These are phyloP conservation scores for Escovopsis weberi DNA, from an alignment of 2,329 filamentous ascomycete species.

Conservation along the genomic window DNA sequence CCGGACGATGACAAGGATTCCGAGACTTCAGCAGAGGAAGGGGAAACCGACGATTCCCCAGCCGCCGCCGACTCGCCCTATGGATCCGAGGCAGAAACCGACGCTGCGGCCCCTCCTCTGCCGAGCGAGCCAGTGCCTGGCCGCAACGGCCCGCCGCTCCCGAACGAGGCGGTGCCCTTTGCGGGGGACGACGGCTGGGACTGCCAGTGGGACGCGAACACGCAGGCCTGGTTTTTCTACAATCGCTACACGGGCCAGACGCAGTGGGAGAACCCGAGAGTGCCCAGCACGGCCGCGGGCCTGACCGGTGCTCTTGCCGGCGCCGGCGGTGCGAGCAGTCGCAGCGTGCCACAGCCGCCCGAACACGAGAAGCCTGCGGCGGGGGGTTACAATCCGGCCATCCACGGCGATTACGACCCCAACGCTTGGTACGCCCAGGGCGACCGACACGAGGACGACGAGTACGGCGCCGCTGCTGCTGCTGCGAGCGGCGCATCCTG, in stretches of 20 bases:
- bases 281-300: constrained; percentile 33
- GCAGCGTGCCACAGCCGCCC: constrained; percentile 15
- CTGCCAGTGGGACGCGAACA: constrained; percentile 56
- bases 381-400: constrained; percentile 85
- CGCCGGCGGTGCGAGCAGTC: constrained; percentile 7
- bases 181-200: constrained; percentile 68
- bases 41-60: constrained; percentile 1
- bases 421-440: constrained; percentile 82
- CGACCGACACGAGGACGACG: constrained; percentile 22
- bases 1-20: constrained; percentile 3
- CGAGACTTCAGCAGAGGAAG: constrained; percentile 1
- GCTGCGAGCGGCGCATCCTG: no score
- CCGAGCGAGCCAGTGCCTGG: constrained; percentile 17
- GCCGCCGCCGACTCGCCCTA: constrained; percentile 4
- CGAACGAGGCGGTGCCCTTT: constrained; percentile 27
- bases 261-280: constrained; percentile 79
- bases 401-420: constrained; percentile 93
- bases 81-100: constrained; percentile 11
- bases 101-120: constrained; percentile 16
- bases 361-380: constrained; percentile 28
- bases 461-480: constrained; percentile 12
- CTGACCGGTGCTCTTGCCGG: constrained; percentile 14
- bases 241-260: constrained; percentile 62
- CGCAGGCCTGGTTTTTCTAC: constrained; percentile 66
- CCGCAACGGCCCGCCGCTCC: constrained; percentile 23